Evolutionary conservation across 1,139 yeast genomes (phyloP), one percentile per base, ranked within the genome.

Genomic region (Candida mesenterica): DNA sequence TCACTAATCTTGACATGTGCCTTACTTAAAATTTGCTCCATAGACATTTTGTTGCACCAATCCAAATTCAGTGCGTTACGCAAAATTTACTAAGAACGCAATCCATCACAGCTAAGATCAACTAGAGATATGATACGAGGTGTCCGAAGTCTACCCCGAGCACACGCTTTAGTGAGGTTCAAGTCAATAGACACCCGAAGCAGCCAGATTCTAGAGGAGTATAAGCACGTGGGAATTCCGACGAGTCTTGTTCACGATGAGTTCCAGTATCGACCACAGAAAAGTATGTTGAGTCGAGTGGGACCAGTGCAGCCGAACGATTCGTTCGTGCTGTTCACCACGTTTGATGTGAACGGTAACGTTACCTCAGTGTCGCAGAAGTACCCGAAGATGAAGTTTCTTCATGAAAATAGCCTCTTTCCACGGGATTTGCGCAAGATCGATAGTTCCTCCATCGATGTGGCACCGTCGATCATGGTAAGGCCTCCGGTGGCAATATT

Each of bases 371-470:
- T 86, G 2, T 79, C 94, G 0, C 79, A 87, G 34, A 86, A 82
- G 49, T 82, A 79, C 50, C 89, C 87, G 39, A 82, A 88, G 53
- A 77, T 84, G 65, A 77, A 79, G 42, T 77, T 94, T 39, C 65
- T 94, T 12, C 72, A 79, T 40, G 81, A 84, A 42, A 88, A 87
- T 52, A 85, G 85, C 23, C 61, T 88, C 27, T 73, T 82, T 32
- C 95, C 96, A 0, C 71, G 96, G 46, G 96, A 88, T 56, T 64
- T 88, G 36, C 65, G 96, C 4, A 88, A 87, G 50, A 82, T 94
- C 37, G 98, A 92, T 60, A 83, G 95, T 5, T 87, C 95, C 0
- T 75, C 86, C 18, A 82, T 86, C 42, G 96, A 89, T 57, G 85
- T 92, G 24, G 92, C 88, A 7, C 98, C 98, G 0, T 79, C 92